These are phyloP conservation scores for Floccularia luteovirens DNA, from an alignment of 768 basidiomycete species.

Conservation along the genomic window DNA sequence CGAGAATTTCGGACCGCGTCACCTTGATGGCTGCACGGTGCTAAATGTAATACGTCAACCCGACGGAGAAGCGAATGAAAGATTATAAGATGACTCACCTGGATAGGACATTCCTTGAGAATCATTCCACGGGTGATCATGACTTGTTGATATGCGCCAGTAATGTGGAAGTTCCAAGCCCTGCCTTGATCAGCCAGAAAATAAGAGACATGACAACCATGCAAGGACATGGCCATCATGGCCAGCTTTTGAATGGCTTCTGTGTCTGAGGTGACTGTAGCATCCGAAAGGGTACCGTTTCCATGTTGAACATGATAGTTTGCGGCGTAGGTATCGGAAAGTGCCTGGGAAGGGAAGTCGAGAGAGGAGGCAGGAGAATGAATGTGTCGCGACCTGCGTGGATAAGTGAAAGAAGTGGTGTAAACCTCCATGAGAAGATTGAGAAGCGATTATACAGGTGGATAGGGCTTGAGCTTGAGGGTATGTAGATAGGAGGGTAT, in stretches of 20 bases:
- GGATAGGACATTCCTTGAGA: conserved; percentile 82
- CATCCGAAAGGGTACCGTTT: conserved; percentile 24
- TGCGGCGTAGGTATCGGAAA: conserved; percentile 30
- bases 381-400: conserved; percentile 70
- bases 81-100: conserved; percentile 36
- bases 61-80: conserved; percentile 7
- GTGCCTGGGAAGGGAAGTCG: conserved; percentile 42
- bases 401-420: conserved; percentile 90
- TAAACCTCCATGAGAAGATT: conserved; percentile 77
- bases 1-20: conserved; percentile 88
- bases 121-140: conserved; percentile 86
- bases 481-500: conserved; percentile 42
- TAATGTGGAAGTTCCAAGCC: conserved; percentile 86
- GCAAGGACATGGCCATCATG: conserved; percentile 70
- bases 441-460: conserved; percentile 11
- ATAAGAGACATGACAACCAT: conserved; percentile 81
- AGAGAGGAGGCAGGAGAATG: conserved; percentile 57
- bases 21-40: conserved; percentile 86
- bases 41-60: conserved; percentile 28
- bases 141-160: conserved; percentile 89
- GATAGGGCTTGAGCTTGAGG: conserved; percentile 12
- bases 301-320: conserved; percentile 32
- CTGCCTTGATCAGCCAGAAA: conserved; percentile 62
- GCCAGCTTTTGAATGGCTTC: conserved; percentile 77
- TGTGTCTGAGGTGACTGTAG: conserved; percentile 39